Evolutionary conservation across 1,284 basidiomycete species (phyloP).

Genomic region (Meira nashicola): DNA sequence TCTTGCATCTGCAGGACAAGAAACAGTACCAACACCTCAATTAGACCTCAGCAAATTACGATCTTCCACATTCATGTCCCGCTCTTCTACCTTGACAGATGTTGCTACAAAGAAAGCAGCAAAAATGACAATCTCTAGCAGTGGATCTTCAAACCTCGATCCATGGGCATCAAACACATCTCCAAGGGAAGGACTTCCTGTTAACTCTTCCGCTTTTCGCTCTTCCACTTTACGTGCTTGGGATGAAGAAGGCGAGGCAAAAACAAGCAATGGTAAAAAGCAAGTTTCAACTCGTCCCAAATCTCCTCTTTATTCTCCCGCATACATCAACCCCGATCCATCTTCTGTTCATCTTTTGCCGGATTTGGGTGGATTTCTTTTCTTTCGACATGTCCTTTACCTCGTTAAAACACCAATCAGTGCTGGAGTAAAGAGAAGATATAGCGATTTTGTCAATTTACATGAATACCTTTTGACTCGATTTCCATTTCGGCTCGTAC

Average conservation of each 20-base stretch:
- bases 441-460: conserved; percentile 39
- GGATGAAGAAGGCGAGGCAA: not conserved
- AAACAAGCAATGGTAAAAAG: not conserved
- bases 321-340: conserved; percentile 5
- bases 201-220: not conserved
- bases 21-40: not conserved
- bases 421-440: conserved; percentile 23
- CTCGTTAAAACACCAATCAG: conserved; percentile 4
- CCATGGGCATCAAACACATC: not conserved
- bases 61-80: not conserved
- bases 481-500: conserved; percentile 36
- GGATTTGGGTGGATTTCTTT: conserved; percentile 6
- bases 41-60: not conserved
- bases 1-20: not conserved
- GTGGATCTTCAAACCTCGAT: not conserved
- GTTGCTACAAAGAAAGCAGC: not conserved
- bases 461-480: conserved; percentile 29
- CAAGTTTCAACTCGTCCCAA: not conserved
- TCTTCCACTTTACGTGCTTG: conserved; percentile 6
- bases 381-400: conserved; percentile 11
- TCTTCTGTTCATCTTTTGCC: conserved; percentile 2
- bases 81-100: not conserved
- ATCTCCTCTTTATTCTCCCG: not conserved
- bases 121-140: not conserved
- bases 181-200: not conserved